Evolutionary conservation across 345 rosid genomes (phyloP), one percentile per base, ranked within the genome.

Genomic region (Gossypium mustelinum): DNA sequence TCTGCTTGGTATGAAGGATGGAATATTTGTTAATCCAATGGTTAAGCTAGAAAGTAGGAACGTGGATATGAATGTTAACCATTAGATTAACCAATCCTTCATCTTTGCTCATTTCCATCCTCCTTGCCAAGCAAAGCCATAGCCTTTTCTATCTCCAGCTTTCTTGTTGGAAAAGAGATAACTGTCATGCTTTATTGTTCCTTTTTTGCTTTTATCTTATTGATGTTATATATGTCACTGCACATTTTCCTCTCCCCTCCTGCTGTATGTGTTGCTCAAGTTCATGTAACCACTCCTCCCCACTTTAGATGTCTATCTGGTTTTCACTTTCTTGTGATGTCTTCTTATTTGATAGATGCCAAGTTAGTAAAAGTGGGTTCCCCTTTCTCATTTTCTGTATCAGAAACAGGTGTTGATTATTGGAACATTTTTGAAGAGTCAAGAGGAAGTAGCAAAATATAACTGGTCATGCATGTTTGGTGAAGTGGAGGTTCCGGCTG

Each of bases 391-490:
- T 50, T 12, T 70, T 55, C 50, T 56, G 63, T 27, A 34, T 73
- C 25, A 20, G 24, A 74, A 76, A 74, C 82, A 94, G 98, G 90
- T 94, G 76, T 74, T 90, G 78, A 84, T 94, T 54, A 73, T 78
- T 68, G 98, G 97, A 71, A 84, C 79, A 68, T 94, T 92, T 83
- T 81, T 94, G 81, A 88, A 73, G 81, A 82, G 82, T 82, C 83
- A 73, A 9, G 84, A 79, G 77, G 96, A 94, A 79, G 87, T 88
- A 76, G 68, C 72, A 2, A 85, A 81, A 57, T 87, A 76, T 81
- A 85, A 77, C 56, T 94, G 98, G 98, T 94, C 98, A 69, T 94
- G 98, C 67, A 94, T 94, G 98, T 94, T 90, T 84, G 98, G 97
- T 44, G 98, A 92, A 81, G 86, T 92, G 79, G 98, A 94, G 82